Evolutionary conservation across 2,329 filamentous ascomycete species (phyloP).

Genomic region (Ustilaginoidea virens): DNA sequence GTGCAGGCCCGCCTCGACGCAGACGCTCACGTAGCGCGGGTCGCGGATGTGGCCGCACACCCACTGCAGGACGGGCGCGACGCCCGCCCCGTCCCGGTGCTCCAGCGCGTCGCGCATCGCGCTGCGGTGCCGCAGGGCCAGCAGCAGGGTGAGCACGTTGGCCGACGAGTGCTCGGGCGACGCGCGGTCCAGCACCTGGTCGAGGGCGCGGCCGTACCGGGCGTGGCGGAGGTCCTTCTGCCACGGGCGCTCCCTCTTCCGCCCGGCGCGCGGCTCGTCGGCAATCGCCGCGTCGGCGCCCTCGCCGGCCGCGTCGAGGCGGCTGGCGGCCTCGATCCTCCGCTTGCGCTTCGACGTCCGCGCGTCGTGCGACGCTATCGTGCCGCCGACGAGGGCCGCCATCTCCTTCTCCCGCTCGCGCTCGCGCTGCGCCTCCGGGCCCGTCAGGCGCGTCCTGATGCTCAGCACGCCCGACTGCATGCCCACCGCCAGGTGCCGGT

Average conservation of each 20-base stretch:
- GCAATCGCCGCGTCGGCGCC: conserved; percentile 81
- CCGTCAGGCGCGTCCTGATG: conserved; percentile 74
- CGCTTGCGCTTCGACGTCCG: conserved; percentile 55
- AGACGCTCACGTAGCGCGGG: conserved; percentile 64
- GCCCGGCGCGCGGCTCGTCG: conserved; percentile 36
- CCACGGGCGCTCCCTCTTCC: conserved; percentile 57
- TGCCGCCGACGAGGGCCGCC: conserved; percentile 64
- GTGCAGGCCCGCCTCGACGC: conserved; percentile 68
- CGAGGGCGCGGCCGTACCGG: conserved; percentile 62
- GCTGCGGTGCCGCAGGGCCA: conserved; percentile 73
- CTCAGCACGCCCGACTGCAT: conserved; percentile 90
- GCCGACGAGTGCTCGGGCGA: conserved; percentile 40
- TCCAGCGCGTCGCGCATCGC: conserved; percentile 69
- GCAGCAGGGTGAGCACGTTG: conserved; percentile 59
- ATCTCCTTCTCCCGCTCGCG: conserved; percentile 71
- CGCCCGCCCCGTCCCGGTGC: conserved; percentile 62
- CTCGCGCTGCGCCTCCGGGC: conserved; percentile 62
- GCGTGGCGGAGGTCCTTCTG: conserved; percentile 68
- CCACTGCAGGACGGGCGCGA: conserved; percentile 77
- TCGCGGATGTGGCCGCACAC: conserved; percentile 66
- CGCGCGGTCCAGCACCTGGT: conserved; percentile 51
- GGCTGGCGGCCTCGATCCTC: conserved; percentile 25
- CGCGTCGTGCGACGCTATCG: conserved; percentile 62
- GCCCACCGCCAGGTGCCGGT: conserved; percentile 87
- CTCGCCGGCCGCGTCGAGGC: conserved; percentile 71